Base-by-base conservation (phyloP, 345 rosid species). In the Euphorbia peplus region DNA sequence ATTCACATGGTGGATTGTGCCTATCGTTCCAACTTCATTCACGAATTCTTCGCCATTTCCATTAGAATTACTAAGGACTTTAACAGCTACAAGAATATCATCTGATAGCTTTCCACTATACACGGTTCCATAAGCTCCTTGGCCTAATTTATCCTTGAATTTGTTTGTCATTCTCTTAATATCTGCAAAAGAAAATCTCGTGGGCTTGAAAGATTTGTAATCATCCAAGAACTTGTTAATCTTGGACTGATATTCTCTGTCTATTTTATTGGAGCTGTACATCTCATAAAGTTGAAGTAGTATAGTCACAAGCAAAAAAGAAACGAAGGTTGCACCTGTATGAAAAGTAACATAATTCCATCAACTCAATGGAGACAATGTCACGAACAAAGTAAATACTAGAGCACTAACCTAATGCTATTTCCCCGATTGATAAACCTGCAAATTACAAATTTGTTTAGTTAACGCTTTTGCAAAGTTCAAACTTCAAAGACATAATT, bases 111-210 rank as follows among this genome's bases (percentile, higher is more conserved):
- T 66, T 66, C 70, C 70, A 24, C 39, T 66, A 12, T 32, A 52
- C 24, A 66, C 70, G 35, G 50, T 53, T 32, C 70, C 70, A 66
- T 66, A 66, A 35, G 70, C 70, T 32, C 70, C 70, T 53, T 32
- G 11, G 35, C 70, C 70, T 28, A 66, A 66, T 66, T 66, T 60
- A 9, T 66, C 70, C 29, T 22, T 6, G 60, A 66, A 66, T 21
- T 30, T 21, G 41, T 53, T 66, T 11, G 60, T 52, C 50, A 19
- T 21, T n/a, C n/a, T n/a, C n/a, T n/a, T n/a, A n/a, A n/a, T n/a
- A n/a, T n/a, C n/a, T n/a, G n/a, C n/a, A n/a, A 52, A 52, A 9
- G 70, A 66, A 41, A 32, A 66, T 35, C 70, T 66, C 7, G 60
- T 37, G 8, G 70, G 70, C 15, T 66, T 66, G 32, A 66, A 39